Evolutionary conservation across 2,329 filamentous ascomycete species (phyloP).

Genomic region (Phyllosticta citrichinensis): DNA sequence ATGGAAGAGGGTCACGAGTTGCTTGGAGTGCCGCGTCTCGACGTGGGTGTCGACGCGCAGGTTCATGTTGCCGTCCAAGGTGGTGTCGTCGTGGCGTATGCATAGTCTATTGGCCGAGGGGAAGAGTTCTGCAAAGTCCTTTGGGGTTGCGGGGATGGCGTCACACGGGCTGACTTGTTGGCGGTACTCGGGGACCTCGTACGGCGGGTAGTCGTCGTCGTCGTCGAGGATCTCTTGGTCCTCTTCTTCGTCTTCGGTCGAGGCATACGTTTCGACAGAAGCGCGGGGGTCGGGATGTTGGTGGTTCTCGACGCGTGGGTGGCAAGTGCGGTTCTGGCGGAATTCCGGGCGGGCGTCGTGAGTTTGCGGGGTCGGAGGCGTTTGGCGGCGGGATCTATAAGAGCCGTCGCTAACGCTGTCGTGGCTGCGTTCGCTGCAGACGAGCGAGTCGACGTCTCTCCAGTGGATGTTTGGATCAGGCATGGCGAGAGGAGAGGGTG

Average conservation of each 20-base stretch:
- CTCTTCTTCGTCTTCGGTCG: conserved; percentile 54
- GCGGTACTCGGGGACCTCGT: conserved; percentile 50
- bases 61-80: conserved; percentile 92
- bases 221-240: conserved; percentile 35
- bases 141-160: conserved; percentile 65
- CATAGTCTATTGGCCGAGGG: conserved; percentile 71
- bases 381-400: conserved; percentile 22
- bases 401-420: conserved; percentile 20
- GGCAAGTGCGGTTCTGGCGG: conserved; percentile 22
- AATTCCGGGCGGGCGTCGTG: conserved; percentile 16
- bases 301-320: conserved; percentile 21
- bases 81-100: conserved; percentile 84
- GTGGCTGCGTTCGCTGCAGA: conserved; percentile 5
- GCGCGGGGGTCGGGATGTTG: conserved; percentile 22
- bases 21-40: conserved; percentile 43
- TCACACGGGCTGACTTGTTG: conserved; percentile 54
- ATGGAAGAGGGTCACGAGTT: conserved; percentile 76
- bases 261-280: conserved; percentile 61
- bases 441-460: conserved; percentile 5
- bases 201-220: conserved; percentile 38
- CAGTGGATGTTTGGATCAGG: conserved; percentile 4
- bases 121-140: conserved; percentile 76
- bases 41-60: conserved; percentile 75
- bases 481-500: background rate
- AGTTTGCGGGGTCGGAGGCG: conserved; percentile 19